Conservation (phyloP, 179 eudicot species). For the Silene coronaria region DNA sequence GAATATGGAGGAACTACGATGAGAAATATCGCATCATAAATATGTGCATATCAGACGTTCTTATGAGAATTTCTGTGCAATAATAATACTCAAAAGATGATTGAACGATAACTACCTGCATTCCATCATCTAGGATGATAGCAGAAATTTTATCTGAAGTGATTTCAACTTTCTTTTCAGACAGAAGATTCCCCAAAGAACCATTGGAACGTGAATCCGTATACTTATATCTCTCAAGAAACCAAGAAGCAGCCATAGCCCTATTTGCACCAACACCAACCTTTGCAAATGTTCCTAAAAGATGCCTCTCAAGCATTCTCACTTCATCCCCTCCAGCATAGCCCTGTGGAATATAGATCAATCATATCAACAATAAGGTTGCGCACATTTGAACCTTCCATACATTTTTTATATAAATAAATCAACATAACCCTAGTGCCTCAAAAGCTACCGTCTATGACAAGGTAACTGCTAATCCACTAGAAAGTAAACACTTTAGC, state of each 20-base stretch:
- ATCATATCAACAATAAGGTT: not conserved
- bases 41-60: too few relatives aligned
- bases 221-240: conserved; percentile 52
- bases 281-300: conserved; percentile 56
- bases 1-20: not conserved
- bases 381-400: not conserved
- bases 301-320: conserved; percentile 83
- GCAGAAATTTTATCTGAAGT: conserved; percentile 41
- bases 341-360: conserved; percentile 42
- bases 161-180: conserved; percentile 26
- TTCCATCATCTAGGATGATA: conserved; percentile 84
- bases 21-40: not conserved
- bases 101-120: conserved; percentile 57
- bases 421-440: not conserved
- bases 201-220: conserved; percentile 23
- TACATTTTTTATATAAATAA: not conserved
- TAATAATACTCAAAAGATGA: not conserved
- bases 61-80: too few relatives aligned
- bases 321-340: conserved; percentile 96
- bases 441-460: not conserved
- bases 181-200: conserved; percentile 22
- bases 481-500: not conserved
- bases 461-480: not conserved
- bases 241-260: conserved; percentile 48
- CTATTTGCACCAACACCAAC: conserved; percentile 83